Evolutionary conservation across 345 rosid species (phyloP).

Genomic region (Hypericum androsaemum): DNA sequence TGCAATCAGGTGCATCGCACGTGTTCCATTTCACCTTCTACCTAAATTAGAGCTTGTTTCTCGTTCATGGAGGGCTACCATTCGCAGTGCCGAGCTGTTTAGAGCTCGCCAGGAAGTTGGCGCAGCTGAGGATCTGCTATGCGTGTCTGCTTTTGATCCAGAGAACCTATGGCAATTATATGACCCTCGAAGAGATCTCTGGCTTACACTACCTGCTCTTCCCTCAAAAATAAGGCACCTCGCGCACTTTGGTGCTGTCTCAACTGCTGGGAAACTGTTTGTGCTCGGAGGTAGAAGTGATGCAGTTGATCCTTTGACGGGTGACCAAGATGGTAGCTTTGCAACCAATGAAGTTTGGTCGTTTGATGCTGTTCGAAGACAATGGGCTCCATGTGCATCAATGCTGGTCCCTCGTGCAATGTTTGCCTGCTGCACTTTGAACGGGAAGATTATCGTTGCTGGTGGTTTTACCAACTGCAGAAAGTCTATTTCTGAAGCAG

Average conservation of each 20-base stretch:
- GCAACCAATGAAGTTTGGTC: slow-evolving; percentile 93
- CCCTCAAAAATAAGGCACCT: slow-evolving; percentile 81
- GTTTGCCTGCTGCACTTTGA: slow-evolving; percentile 84
- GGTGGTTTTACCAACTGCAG: slow-evolving; percentile 92
- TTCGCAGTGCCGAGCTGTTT: slow-evolving; percentile 64
- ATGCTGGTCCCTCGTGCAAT: slow-evolving; percentile 94
- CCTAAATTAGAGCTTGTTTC: slow-evolving; percentile 85
- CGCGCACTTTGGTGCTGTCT: slow-evolving; percentile 74
- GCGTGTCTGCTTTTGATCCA: slow-evolving; percentile 83
- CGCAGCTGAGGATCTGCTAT: slow-evolving; percentile 60
- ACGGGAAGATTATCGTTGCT: slow-evolving; percentile 81
- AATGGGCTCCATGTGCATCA: slow-evolving; percentile 56
- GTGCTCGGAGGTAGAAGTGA: slow-evolving; percentile 97
- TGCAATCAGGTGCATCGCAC: slow-evolving; percentile 86
- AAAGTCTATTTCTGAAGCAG: slow-evolving; percentile 82
- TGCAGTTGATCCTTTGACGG: slow-evolving; percentile 79
- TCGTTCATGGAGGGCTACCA: slow-evolving; percentile 79
- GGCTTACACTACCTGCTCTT: slow-evolving; percentile 87
- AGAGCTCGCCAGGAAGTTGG: slow-evolving; percentile 64
- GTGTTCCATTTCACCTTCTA: slow-evolving; percentile 62
- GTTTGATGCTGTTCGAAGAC: slow-evolving; percentile 62
- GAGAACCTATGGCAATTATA: slow-evolving; percentile 95
- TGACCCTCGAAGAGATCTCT: slow-evolving; percentile 63
- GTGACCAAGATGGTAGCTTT: slow-evolving; percentile 91
- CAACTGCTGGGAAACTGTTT: slow-evolving; percentile 54